A percentile compares a stretch with the other conserved stretches of the same genome.
Conservation (phyloP, 2,329 filamentous ascomycete genomes). For the Talaromyces amestolkiae region DNA sequence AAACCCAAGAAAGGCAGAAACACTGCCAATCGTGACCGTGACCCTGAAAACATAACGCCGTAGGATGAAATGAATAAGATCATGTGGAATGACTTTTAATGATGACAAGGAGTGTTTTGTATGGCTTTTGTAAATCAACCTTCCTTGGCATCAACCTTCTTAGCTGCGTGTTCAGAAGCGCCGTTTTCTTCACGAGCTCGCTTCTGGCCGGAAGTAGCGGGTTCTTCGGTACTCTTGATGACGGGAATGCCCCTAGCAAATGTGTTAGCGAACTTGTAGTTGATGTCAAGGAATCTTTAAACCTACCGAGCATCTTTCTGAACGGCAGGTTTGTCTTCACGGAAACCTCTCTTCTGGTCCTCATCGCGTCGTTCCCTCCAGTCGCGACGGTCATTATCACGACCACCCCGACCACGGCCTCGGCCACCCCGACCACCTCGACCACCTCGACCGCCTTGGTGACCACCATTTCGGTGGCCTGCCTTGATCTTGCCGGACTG, state of each 20-base stretch:
- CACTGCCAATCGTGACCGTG: conserved; percentile 10
- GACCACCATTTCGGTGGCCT: conserved; percentile 28
- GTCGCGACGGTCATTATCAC: conserved; percentile 36
- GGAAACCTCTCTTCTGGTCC: conserved; percentile 45
- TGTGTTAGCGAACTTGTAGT: conserved; percentile 19
- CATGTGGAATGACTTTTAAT: conserved; percentile 12
- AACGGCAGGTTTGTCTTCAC: conserved; percentile 31
- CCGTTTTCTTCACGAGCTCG: conserved; percentile 44
- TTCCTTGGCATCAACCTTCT: conserved; percentile 51
- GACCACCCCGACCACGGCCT: conserved; percentile 1
- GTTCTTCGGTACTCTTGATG: conserved; percentile 37
- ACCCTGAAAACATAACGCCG: conserved; percentile 19
- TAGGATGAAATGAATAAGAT: conserved; percentile 15
- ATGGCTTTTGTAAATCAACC: conserved; percentile 22
- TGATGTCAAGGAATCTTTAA: background rate
- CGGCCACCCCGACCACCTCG: conserved; percentile 17
- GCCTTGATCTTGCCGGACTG: conserved; percentile 67
- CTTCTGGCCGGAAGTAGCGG: conserved; percentile 40
- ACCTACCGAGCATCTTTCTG: conserved; percentile 45
- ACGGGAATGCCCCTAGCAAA: conserved; percentile 43
- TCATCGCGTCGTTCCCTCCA: conserved; percentile 46
- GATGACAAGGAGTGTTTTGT: background rate
- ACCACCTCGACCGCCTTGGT: conserved; percentile 38
- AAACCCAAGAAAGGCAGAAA: conserved; percentile 18
- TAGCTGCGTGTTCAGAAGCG: conserved; percentile 39